Conservation (phyloP, 768 basidiomycete genomes). For the Coprinopsis marcescibilis region DNA sequence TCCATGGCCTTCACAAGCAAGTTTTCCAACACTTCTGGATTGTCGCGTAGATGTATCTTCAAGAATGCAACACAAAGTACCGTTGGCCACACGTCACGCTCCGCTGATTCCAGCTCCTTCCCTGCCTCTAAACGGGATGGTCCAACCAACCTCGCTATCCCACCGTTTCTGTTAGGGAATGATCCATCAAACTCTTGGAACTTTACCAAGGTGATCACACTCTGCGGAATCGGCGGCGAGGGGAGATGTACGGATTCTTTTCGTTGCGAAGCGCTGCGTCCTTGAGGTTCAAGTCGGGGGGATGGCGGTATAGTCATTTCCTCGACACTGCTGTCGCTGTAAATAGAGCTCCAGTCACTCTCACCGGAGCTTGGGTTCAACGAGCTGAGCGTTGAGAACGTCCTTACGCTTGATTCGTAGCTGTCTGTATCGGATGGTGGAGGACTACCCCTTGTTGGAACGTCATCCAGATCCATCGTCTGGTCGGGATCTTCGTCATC, state of each 20-base stretch:
- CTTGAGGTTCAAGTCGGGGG: slow-evolving; percentile 9
- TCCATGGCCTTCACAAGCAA: slow-evolving; percentile 36
- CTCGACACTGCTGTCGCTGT: slow-evolving; percentile 12
- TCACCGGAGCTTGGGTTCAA: slow-evolving; percentile 30
- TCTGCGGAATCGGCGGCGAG: slow-evolving; percentile 11
- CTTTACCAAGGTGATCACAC: slow-evolving; percentile 31
- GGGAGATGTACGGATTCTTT: background rate
- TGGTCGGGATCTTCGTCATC: background rate
- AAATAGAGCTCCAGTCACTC: slow-evolving; percentile 28
- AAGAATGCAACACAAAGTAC: slow-evolving; percentile 42
- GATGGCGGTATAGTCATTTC: background rate
- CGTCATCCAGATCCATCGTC: background rate
- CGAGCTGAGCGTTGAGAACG: slow-evolving; percentile 47
- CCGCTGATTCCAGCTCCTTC: slow-evolving; percentile 20
- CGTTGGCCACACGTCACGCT: slow-evolving; percentile 42
- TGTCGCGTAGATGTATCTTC: slow-evolving; percentile 28
- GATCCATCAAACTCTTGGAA: slow-evolving; percentile 45
- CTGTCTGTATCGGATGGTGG: slow-evolving; percentile 10
- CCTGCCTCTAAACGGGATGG: slow-evolving; percentile 25
- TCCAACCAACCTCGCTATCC: slow-evolving; percentile 33
- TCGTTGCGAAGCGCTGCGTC: background rate
- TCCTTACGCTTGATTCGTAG: slow-evolving; percentile 14
- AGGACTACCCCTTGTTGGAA: background rate
- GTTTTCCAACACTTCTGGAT: slow-evolving; percentile 37
- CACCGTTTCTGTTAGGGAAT: slow-evolving; percentile 29